Percentiles rank a stretch among this genome's conserved stretches.
phyloP scores from a whole-genome alignment of 2,329 filamentous ascomycete species.

The Fusarium ramigenum region DNA sequence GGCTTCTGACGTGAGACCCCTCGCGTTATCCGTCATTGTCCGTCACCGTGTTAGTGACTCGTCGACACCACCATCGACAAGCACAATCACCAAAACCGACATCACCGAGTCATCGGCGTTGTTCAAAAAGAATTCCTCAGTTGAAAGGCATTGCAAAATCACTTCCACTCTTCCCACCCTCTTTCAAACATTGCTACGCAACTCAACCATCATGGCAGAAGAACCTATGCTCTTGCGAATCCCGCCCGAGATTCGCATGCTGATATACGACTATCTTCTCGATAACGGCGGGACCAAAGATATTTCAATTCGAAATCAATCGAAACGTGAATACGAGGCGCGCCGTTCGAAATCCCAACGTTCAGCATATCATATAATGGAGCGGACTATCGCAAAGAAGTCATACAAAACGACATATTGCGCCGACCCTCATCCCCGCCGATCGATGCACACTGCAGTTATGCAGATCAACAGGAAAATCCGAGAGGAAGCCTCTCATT shows the following conservation, averaged over 20 bases:
- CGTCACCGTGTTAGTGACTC: conserved; percentile 13
- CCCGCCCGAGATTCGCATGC: conserved; percentile 54
- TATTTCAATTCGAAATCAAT: conserved; percentile 54
- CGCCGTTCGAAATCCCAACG: conserved; percentile 38
- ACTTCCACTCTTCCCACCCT: neutral
- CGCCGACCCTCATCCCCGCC: conserved; percentile 29
- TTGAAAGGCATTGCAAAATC: neutral
- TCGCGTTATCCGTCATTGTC: conserved; percentile 16
- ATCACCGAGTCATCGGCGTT: conserved; percentile 11
- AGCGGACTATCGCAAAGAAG: conserved; percentile 51
- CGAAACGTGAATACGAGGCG: conserved; percentile 37
- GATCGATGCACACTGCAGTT: conserved; percentile 54
- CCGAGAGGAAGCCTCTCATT: conserved; percentile 63
- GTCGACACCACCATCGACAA: conserved; percentile 12
- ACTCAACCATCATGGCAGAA: conserved; percentile 28
- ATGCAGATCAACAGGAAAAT: conserved; percentile 58
- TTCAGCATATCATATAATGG: conserved; percentile 54
- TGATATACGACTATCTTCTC: conserved; percentile 57
- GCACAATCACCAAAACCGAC: conserved; percentile 15
- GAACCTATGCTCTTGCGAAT: conserved; percentile 46
- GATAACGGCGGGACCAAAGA: conserved; percentile 50
- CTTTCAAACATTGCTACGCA: neutral
- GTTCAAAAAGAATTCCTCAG: neutral
- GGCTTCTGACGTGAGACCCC: conserved; percentile 35
- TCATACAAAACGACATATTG: conserved; percentile 64